phyloP scores from a whole-genome alignment of 2,329 filamentous ascomycete species.

The Rugonectria rugulosa region DNA sequence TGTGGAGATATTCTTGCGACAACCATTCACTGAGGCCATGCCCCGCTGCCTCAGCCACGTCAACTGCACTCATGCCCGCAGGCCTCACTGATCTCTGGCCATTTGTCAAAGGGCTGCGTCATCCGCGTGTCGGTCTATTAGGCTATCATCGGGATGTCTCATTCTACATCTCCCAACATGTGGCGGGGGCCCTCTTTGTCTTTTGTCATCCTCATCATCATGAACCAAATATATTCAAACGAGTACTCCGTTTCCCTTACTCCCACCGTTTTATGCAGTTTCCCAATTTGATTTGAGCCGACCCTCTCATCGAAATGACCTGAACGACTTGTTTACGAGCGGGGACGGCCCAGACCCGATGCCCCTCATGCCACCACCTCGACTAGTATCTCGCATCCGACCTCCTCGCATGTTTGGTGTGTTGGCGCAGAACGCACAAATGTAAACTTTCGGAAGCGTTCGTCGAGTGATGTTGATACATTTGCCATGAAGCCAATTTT shows the following conservation, averaged over 20 bases:
- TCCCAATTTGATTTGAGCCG: constrained; percentile 20
- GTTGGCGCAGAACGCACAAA: constrained; percentile 69
- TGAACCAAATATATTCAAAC: constrained; percentile 17
- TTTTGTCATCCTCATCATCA: constrained; percentile 18
- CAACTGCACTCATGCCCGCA: constrained; percentile 18
- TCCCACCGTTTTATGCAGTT: constrained; percentile 15
- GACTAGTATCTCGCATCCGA: constrained; percentile 54
- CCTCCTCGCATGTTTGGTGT: constrained; percentile 62
- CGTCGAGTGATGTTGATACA: constrained; percentile 67
- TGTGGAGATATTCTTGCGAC: too few relatives aligned
- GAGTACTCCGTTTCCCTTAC: constrained; percentile 15
- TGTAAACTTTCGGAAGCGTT: constrained; percentile 67
- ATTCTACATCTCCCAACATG: constrained; percentile 24
- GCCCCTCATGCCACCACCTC: constrained; percentile 37
- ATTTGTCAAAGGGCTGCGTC: constrained; percentile 17
- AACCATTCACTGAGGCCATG: too few relatives aligned
- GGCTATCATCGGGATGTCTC: constrained; percentile 25
- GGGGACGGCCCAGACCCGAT: constrained; percentile 45
- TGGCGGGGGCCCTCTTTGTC: constrained; percentile 35
- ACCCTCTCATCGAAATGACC: constrained; percentile 49
- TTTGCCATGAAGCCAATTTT: constrained; percentile 70
- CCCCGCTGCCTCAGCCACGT: constrained; percentile 17
- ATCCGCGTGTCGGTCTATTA: constrained; percentile 18
- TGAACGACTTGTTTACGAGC: constrained; percentile 52
- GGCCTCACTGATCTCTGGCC: constrained; percentile 5